Percentiles rank a stretch among this genome's conserved stretches.
Conservation (phyloP, 2,329 filamentous ascomycete genomes). For the Aspergillus texensis region DNA sequence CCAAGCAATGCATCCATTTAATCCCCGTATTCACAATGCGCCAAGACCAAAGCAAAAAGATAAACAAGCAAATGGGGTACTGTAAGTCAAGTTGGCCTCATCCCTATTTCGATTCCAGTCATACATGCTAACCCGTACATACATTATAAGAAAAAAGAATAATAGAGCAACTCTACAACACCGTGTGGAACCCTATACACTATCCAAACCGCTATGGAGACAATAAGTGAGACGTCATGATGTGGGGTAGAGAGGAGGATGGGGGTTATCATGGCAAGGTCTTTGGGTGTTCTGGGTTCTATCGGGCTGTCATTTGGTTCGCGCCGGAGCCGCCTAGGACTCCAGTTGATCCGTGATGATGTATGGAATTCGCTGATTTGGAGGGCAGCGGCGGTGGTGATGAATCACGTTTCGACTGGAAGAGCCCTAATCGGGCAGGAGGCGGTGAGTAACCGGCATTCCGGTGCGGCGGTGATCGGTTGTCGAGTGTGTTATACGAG, state of each 20-base stretch:
- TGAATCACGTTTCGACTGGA: slow-evolving; percentile 36
- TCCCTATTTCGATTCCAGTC: slow-evolving; percentile 17
- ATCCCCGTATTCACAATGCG: slow-evolving; percentile 11
- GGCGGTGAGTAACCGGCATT: slow-evolving; percentile 38
- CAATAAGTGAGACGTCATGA: not conserved
- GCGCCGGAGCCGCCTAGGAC: slow-evolving; percentile 32
- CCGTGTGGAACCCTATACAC: slow-evolving; percentile 21
- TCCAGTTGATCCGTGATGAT: slow-evolving; percentile 34
- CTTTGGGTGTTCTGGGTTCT: slow-evolving; percentile 3
- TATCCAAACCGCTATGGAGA: slow-evolving; percentile 2
- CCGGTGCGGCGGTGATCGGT: slow-evolving; percentile 29
- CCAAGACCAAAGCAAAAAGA: slow-evolving; percentile 12
- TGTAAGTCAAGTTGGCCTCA: slow-evolving; percentile 15
- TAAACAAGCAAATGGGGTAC: slow-evolving; percentile 4
- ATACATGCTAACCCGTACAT: slow-evolving; percentile 27
- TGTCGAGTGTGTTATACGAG: slow-evolving; percentile 26
- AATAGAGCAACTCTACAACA: slow-evolving; percentile 17
- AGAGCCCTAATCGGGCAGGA: slow-evolving; percentile 37
- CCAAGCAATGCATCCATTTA: not conserved
- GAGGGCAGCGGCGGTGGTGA: slow-evolving; percentile 35
- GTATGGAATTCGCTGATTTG: slow-evolving; percentile 34
- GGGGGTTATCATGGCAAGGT: not conserved
- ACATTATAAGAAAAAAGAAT: slow-evolving; percentile 18
- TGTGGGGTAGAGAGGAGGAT: not conserved
- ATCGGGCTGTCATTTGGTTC: slow-evolving; percentile 38